Evolutionary conservation across 169 alveolate genomes (phyloP), one percentile per base, ranked within the genome.

Genomic region (Plasmodium vivax): DNA sequence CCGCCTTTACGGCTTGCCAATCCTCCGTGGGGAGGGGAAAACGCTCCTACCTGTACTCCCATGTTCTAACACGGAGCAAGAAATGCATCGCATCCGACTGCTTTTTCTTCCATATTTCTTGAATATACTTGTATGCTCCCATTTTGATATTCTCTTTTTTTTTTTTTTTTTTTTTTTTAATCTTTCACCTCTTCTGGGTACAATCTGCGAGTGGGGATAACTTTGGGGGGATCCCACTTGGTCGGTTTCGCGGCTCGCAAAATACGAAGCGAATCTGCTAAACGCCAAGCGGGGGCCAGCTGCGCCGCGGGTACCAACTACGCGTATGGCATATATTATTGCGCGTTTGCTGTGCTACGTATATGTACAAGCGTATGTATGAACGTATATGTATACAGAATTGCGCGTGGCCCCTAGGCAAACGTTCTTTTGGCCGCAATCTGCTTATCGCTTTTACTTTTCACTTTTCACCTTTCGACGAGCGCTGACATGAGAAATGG

Each of bases 61-160:
- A 99, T 45, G 99, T 98, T 94, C 99, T 98, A 94, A 99, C 97
- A 90, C 99, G 98, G 85, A 98, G 97, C 87, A 99, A 97, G 98
- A 99, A 99, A 95, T 99, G 99, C 98, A 99, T 97, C 92, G 99
- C 99, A 96, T 99, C 99, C 45, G 99, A 98, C 97, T 99, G 99
- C 98, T 99, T 99, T 98, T 99, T 98, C 97, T 98, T 98, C 99
- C 99, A 99, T 93, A 99, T 97, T 98, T 99, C 99, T 97, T 99
- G 85, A 92, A 82, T 84, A 47, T 62, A 93, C 95, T 98, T 98
- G 97, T 98, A 98, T 81, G 99, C 99, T 93, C 99, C 99, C 99
- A 99, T 98, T 95, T 51, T 51, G 62, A 51, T 51, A 51, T 51
- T 92, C 88, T 94, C n/a, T 58, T 36, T 82, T 82, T 73, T 19